These are phyloP conservation scores for Echinosophora koreensis DNA, from an alignment of 306 rosid genomes.

Conservation along the genomic window DNA sequence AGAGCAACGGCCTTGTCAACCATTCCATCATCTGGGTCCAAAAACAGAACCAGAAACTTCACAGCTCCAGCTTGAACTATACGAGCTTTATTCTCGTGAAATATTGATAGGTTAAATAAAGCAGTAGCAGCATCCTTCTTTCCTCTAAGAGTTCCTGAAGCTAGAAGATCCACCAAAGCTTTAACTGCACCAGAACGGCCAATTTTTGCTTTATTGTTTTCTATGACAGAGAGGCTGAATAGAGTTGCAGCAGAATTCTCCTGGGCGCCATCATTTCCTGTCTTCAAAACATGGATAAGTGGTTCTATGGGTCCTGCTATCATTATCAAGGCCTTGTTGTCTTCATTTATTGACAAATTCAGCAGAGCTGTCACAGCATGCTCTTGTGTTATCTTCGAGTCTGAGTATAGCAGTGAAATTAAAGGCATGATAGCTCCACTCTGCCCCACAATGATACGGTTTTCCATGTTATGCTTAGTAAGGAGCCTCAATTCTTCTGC, in stretches of 20 bases:
- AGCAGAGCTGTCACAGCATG: slow-evolving; percentile 94
- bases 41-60: slow-evolving; percentile 73
- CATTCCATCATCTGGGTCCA: slow-evolving; percentile 80
- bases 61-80: slow-evolving; percentile 95
- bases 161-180: slow-evolving; percentile 88
- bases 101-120: slow-evolving; percentile 84
- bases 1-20: slow-evolving; percentile 93
- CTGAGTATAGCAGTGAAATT: slow-evolving; percentile 75
- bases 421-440: slow-evolving; percentile 73
- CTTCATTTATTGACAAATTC: slow-evolving; percentile 82
- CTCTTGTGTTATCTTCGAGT: slow-evolving; percentile 72
- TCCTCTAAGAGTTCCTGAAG: slow-evolving; percentile 85
- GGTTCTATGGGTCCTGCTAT: slow-evolving; percentile 88
- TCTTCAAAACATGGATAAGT: slow-evolving; percentile 79
- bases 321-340: slow-evolving; percentile 80
- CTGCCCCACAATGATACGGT: slow-evolving; percentile 75
- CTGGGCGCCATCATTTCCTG: slow-evolving; percentile 81
- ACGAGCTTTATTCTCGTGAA: slow-evolving; percentile 90
- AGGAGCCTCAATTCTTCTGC: slow-evolving; percentile 91
- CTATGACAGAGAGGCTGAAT: slow-evolving; percentile 87
- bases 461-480: slow-evolving; percentile 80
- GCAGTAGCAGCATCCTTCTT: slow-evolving; percentile 98
- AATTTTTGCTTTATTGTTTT: slow-evolving; percentile 80
- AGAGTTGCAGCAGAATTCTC: slow-evolving; percentile 95
- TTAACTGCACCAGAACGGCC: slow-evolving; percentile 93